Evolutionary conservation across 495 filamentous ascomycete genomes (phyloP), one percentile per base, ranked within the genome.

Genomic region (Aspergillus heteromorphus): DNA sequence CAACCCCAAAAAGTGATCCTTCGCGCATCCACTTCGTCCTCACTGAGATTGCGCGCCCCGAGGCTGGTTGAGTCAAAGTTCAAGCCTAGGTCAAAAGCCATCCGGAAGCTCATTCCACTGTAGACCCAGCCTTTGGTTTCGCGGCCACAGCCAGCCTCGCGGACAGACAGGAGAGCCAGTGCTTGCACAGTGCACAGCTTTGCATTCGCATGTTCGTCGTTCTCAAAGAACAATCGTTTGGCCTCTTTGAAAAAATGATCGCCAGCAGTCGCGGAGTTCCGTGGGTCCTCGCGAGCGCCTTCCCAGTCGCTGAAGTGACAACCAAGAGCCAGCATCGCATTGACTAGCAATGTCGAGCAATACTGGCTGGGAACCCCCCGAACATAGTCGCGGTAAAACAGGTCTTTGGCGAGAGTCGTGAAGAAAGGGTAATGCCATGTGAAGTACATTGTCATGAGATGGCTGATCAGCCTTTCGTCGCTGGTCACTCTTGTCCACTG

Each of bases 351-450:
- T 4, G 90, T 82, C 0, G 92, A 92, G 66, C 93, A 98, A 68
- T 97, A 95, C 17, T 74, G 72, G 9, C 80, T 76, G 7, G 79
- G 67, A 16, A 78, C 69, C 0, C 92, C 91, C 2, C 76, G 78
- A 13, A 83, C 62, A 61, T 96, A 97, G 64, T 98, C 92, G 17
- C 86, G 79, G 59, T 86, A 93, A 68, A 98, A 98, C 21, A 96
- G 78, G 34, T 76, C 81, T 67, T 88, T 95, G n/a, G 92, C 92
- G 6, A 97, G 79, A 0, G 88, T 92, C 10, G 90, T 92, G 72
- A 98, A 98, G 69, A 91, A 97, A 10, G 92, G 87, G 66, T 97
- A 98, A 62, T 98, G 93, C 91, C 93, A 98, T 25, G 86, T 87
- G 71, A 97, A 97, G 71, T 98, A 98, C 89, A 97, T 92, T 54